Evolutionary conservation across 805 yeast genomes (phyloP).

Genomic region (Saturnispora kantuleensis): DNA sequence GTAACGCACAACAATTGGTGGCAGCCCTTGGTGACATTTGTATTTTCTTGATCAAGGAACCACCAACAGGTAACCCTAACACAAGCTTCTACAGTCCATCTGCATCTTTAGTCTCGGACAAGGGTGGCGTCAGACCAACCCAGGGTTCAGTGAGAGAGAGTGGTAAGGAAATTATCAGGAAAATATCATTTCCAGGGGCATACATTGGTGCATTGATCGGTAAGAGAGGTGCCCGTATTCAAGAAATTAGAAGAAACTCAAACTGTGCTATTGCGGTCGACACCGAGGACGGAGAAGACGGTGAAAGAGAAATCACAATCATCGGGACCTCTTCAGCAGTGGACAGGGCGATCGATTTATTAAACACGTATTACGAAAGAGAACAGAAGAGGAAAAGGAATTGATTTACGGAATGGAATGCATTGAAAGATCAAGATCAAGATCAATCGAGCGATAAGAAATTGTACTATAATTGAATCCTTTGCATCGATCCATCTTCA

Average conservation of each 20-base stretch:
- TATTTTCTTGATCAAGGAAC: slow-evolving; percentile 67
- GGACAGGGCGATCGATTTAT: slow-evolving; percentile 45
- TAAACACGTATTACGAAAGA: slow-evolving; percentile 49
- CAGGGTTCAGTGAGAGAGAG: slow-evolving; percentile 8
- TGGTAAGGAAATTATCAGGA: slow-evolving; percentile 29
- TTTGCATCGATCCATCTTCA: no score
- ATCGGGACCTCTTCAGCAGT: slow-evolving; percentile 48
- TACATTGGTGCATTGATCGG: slow-evolving; percentile 89
- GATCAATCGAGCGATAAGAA: no score
- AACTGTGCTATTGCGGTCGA: slow-evolving; percentile 75
- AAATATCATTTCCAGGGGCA: slow-evolving; percentile 59
- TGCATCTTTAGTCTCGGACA: slow-evolving; percentile 13
- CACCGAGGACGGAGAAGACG: slow-evolving; percentile 47
- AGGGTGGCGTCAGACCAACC: background rate
- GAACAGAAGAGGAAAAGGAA: slow-evolving; percentile 33
- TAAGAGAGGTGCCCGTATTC: slow-evolving; percentile 74
- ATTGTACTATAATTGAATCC: no score
- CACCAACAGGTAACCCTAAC: slow-evolving; percentile 49
- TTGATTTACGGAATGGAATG: background rate
- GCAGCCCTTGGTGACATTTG: slow-evolving; percentile 49
- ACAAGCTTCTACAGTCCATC: slow-evolving; percentile 55
- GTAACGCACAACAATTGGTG: slow-evolving; percentile 54
- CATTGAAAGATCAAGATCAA: no score
- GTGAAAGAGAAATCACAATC: slow-evolving; percentile 62
- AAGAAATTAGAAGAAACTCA: slow-evolving; percentile 68